Base-by-base conservation (phyloP, 1,139 yeast species). In the Scheffersomyces illinoinensis region DNA sequence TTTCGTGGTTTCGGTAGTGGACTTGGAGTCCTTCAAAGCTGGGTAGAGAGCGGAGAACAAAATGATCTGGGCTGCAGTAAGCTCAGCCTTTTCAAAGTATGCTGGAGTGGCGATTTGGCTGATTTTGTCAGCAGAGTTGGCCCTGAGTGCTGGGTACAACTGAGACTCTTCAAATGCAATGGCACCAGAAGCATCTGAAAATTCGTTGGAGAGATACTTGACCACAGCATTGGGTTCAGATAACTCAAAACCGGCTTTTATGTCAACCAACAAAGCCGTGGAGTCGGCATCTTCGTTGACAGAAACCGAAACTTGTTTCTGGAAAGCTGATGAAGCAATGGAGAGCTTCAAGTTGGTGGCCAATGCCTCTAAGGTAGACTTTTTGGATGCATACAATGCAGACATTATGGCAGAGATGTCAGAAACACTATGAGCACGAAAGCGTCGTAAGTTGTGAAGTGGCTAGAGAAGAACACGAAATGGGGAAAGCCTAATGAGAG, bases 151-250 rank as follows among this genome's bases (percentile, higher is more conserved):
- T 1, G 46, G 47, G 58, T 65, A 62, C 57, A 71, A 62, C 18
- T 61, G 69, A 58, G 67, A 71, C 70, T 72, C 85, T 72, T 70
- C 85, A 47, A 65, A 64, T 10, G 58, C 55, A 47, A 73, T 61
- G 26, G 71, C 66, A 2, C 64, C 59, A 57, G 73, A 63, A 24
- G 21, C 24, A 61, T 61, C 69, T 6, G 70, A 64, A 61, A 82
- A 87, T 64, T 83, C 85, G 23, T 79, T 75, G 54, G 86, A 77
- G 61, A 89, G 77, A 68, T 85, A 91, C 72, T 89, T 86, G 59
- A 91, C 93, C 60, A 93, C 89, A 24, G 98, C 91, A 71, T 93
- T 91, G 47, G 96, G 84, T 73, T 92, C 97, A 61, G 84, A 77
- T 64, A 93, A 81, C 65, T 82, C 84, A 59, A 88, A 84, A 18